Percentiles rank a stretch among this genome's conserved stretches.
Evolutionary conservation across 2,329 filamentous ascomycete species (phyloP).

Genomic region (Fusarium sp.): DNA sequence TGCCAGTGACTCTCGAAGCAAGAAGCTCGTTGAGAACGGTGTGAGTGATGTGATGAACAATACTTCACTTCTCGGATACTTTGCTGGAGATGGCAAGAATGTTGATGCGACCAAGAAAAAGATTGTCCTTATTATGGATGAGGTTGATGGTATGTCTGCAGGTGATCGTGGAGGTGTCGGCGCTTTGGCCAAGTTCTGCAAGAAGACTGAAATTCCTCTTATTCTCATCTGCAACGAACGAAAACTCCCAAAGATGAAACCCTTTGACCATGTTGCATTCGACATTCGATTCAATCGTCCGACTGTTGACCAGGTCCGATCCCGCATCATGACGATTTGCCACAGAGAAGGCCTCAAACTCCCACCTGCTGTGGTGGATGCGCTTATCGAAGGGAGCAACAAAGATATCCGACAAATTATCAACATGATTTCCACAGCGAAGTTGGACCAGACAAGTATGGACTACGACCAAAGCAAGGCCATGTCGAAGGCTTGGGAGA

Average conservation of each 20-base stretch:
- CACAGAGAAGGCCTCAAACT: constrained; percentile 91
- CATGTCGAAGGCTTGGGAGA: constrained; percentile 99
- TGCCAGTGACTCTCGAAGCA: constrained; percentile 94
- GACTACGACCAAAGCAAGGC: constrained; percentile 87
- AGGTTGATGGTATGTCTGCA: constrained; percentile 98
- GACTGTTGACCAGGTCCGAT: constrained; percentile 89
- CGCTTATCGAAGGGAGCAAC: constrained; percentile 93
- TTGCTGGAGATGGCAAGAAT: constrained; percentile 83
- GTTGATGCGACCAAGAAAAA: constrained; percentile 89
- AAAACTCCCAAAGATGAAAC: constrained; percentile 94
- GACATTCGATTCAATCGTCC: constrained; percentile 91
- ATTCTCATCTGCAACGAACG: constrained; percentile 99
- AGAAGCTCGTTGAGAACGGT: constrained; percentile 90
- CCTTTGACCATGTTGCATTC: constrained; percentile 87
- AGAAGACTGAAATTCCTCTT: constrained; percentile 92
- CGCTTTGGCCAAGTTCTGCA: constrained; percentile 92
- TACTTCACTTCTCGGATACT: constrained; percentile 90
- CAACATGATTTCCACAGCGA: constrained; percentile 97
- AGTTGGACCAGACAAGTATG: constrained; percentile 84
- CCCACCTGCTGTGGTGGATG: constrained; percentile 84
- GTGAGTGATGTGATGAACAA: constrained; percentile 94
- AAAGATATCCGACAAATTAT: constrained; percentile 98
- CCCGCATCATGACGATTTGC: constrained; percentile 93
- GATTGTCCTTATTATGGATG: constrained; percentile 96
- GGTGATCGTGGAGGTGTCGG: constrained; percentile 96